These are phyloP conservation scores for Saccharomyces hybrid DNA, from an alignment of 1,139 yeast species.

Conservation along the genomic window DNA sequence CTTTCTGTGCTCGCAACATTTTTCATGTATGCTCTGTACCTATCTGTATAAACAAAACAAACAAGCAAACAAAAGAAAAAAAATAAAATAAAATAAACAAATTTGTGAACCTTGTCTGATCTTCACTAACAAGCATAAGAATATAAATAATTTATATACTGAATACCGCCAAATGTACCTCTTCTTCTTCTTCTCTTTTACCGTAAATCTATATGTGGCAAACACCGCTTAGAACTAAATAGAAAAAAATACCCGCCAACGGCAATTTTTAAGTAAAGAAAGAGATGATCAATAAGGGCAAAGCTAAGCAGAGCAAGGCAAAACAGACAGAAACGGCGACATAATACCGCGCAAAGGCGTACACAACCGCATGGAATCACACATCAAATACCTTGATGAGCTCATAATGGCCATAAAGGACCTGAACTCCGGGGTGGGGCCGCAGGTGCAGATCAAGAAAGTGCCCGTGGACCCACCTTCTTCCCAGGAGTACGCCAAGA, in stretches of 20 bases:
- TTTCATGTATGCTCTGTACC: background rate
- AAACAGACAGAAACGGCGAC: background rate
- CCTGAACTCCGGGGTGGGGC: constrained; percentile 1
- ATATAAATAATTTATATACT: background rate
- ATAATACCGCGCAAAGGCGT: background rate
- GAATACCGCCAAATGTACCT: background rate
- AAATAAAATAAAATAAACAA: background rate
- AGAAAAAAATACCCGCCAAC: constrained; percentile 1
- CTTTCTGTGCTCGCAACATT: background rate
- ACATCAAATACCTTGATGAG: constrained; percentile 27
- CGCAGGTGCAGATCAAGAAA: constrained; percentile 5
- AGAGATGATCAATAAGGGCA: background rate
- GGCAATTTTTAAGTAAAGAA: background rate
- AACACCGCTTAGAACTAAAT: background rate
- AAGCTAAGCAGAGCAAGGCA: background rate
- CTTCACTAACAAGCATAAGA: background rate
- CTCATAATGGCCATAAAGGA: constrained; percentile 23
- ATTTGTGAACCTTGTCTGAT: background rate
- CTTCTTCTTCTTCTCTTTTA: background rate
- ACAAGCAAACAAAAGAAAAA: background rate
- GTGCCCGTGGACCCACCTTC: constrained; percentile 3
- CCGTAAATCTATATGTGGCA: background rate
- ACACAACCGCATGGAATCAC: constrained; percentile 19
- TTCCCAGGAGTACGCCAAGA: constrained; percentile 15
- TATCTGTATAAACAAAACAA: background rate